Evolutionary conservation across 371 early-diverging fungal genomes (phyloP).

Genomic region (Rhizomucor pusillus): DNA sequence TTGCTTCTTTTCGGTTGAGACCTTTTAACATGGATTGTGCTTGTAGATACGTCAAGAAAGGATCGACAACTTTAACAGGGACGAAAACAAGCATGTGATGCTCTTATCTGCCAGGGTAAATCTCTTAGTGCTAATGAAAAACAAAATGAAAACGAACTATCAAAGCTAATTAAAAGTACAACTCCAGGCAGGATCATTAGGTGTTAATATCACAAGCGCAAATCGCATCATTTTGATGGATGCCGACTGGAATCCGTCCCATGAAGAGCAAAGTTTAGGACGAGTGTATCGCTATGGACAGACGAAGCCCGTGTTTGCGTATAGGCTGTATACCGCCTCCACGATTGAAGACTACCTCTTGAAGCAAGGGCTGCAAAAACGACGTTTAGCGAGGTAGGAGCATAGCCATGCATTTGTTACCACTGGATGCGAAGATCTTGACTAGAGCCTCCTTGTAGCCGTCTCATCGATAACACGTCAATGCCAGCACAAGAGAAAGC

Average conservation of each 20-base stretch:
- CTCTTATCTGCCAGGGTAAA: conserved; percentile 69
- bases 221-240: conserved; percentile 89
- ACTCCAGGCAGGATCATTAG: conserved; percentile 71
- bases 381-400: conserved; percentile 37
- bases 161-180: not conserved
- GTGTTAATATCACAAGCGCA: conserved; percentile 88
- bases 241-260: conserved; percentile 95
- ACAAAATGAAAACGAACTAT: not conserved
- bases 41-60: conserved; percentile 58
- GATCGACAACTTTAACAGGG: conserved; percentile 77
- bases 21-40: not conserved
- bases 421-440: conserved; percentile 14
- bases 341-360: conserved; percentile 39
- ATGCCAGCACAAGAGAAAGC: conserved; percentile 34
- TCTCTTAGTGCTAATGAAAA: not conserved
- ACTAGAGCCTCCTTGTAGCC: conserved; percentile 48
- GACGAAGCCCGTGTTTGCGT: conserved; percentile 46
- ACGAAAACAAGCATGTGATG: conserved; percentile 48
- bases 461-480: conserved; percentile 63
- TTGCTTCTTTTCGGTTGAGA: conserved; percentile 21
- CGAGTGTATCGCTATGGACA: conserved; percentile 66
- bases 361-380: conserved; percentile 29
- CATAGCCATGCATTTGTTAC: conserved; percentile 11
- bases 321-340: conserved; percentile 46
- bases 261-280: conserved; percentile 89